Evolutionary conservation across 2,329 filamentous ascomycete species (phyloP), one percentile per base, ranked within the genome.

Genomic region (Aureobasidium sp.): DNA sequence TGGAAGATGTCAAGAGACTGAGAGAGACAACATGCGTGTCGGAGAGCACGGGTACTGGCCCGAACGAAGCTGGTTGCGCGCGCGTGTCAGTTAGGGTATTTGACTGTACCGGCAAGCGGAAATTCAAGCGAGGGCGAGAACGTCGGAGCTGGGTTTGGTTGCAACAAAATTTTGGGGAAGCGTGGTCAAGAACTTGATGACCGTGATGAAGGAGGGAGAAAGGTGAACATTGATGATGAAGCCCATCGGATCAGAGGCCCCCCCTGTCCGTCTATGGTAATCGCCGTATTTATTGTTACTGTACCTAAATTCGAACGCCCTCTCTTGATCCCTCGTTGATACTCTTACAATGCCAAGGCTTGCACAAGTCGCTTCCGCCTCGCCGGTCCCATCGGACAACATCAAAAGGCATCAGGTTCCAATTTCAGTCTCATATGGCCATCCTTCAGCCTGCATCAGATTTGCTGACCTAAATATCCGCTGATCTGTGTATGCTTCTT

Each of bases 71-170:
- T 58, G 55, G 31, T 59, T 47, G 42, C 56, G 56, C 44, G 57
- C 45, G 45, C 57, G 44, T 59, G 42, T 57, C 53, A 57, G 53
- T 58, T 47, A 47, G 52, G 52, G 52, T 56, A 56, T 56, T 45
- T 59, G 44, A 37, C 37, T 37, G 57, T 60, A 60, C 57, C 31
- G 45, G 36, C 31, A 51, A 49, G 56, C 56, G 44, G 56, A 59
- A 59, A 60, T 49, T 36, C 57, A 51, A 60, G 57, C 57, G 57
- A 51, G 44, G 57, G 44, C 57, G 57, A 60, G 57, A 59, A 59
- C 42, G 55, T 47, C 44, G 51, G 7, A 45, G 42, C 31, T 48
- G 27, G 42, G 45, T 42, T 31, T 17, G 29, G 37, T 42, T 42
- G 57, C 45, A 52, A 57, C 14, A 15, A 36, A 48, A 57, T 36